Percentiles rank a stretch among this genome's conserved stretches.
Evolutionary conservation across 73 alveolate species (phyloP).

Genomic region (Durusdinium trenchii): DNA sequence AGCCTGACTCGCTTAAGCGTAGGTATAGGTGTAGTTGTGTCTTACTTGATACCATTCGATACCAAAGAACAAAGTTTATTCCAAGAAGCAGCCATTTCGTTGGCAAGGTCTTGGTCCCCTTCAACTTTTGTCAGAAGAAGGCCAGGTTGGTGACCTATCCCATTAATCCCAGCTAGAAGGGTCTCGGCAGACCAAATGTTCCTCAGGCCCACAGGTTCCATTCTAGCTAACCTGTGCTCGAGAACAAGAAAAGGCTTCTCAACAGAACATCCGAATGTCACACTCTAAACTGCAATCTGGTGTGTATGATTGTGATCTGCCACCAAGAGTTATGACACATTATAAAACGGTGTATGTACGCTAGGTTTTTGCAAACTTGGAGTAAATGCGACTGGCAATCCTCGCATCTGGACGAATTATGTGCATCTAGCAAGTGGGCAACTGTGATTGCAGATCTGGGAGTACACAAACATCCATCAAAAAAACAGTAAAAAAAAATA

Average conservation of each 20-base stretch:
- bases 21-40: no score
- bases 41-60: no score
- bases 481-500: neutral
- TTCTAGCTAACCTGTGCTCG: neutral
- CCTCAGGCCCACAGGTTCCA: neutral
- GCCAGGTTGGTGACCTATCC: neutral
- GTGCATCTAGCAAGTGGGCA: neutral
- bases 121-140: neutral
- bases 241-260: neutral
- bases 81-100: neutral
- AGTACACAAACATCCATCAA: neutral
- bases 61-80: neutral
- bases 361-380: neutral
- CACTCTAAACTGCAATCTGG: neutral
- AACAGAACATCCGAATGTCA: neutral
- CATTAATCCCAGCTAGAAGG: neutral
- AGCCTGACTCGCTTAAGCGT: no score
- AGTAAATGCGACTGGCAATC: neutral
- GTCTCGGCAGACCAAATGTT: neutral
- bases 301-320: no score
- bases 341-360: neutral
- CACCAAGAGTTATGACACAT: no score
- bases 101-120: neutral
- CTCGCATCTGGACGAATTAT: neutral
- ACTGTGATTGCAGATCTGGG: neutral